Evolutionary conservation across 345 rosid species (phyloP).

Genomic region (Mallotus nudiflorus): DNA sequence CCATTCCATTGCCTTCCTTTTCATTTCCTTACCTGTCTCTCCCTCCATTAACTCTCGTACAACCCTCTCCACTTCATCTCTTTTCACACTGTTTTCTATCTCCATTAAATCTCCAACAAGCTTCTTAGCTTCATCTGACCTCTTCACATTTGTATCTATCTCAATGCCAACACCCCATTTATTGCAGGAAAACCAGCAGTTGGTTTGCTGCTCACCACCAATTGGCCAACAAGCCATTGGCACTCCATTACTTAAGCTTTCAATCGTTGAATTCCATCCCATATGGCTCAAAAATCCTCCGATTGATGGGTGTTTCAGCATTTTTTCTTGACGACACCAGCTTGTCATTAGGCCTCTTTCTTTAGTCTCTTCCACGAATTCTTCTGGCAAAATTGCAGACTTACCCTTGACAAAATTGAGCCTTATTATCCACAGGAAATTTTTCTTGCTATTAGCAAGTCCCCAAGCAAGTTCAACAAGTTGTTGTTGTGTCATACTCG

Average conservation of each 20-base stretch:
- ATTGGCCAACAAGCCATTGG: constrained; percentile 5
- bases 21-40: constrained; percentile 7
- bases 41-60: constrained; percentile 4
- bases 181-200: constrained; percentile 9
- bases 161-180: constrained; percentile 11
- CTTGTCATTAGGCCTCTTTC: not conserved
- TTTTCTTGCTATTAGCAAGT: constrained; percentile 3
- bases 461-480: constrained; percentile 13
- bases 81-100: not conserved
- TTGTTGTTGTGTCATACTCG: not conserved
- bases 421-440: constrained; percentile 11
- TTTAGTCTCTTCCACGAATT: not conserved
- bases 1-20: constrained; percentile 2
- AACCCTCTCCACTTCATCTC: constrained; percentile 14
- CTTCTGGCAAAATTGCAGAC: not conserved
- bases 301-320: constrained; percentile 5
- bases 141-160: too few relatives aligned
- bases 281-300: constrained; percentile 10
- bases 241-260: not conserved
- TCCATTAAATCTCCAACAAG: too few relatives aligned
- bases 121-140: too few relatives aligned
- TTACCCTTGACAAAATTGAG: constrained; percentile 7
- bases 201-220: not conserved
- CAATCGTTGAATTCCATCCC: constrained; percentile 16
- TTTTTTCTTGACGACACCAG: constrained; percentile 11